A percentile compares a stretch with the other conserved stretches of the same genome.
Evolutionary conservation across 306 rosid species (phyloP).

Genomic region (Canavalia ensiformis): DNA sequence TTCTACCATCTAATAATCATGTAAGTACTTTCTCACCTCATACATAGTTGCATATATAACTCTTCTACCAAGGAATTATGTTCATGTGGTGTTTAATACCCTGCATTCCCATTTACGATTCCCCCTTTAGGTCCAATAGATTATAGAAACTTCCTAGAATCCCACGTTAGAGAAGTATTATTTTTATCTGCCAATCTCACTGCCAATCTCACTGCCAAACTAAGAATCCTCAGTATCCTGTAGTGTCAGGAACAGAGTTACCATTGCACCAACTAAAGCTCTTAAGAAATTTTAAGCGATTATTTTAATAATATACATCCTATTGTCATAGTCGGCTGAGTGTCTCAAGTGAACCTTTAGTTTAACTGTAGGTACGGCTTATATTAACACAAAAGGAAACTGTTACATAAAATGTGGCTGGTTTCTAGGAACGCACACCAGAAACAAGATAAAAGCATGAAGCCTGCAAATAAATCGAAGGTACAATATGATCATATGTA

Average conservation of each 20-base stretch:
- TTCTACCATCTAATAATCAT: neutral
- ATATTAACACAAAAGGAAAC: constrained; percentile 2
- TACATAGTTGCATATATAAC: too few relatives aligned
- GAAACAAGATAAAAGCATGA: constrained; percentile 28
- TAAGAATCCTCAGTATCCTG: neutral
- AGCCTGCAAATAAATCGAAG: constrained; percentile 28
- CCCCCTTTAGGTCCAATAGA: neutral
- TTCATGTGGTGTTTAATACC: neutral
- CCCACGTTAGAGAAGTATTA: neutral
- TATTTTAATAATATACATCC: neutral
- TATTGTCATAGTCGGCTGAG: neutral
- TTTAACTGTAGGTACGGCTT: constrained; percentile 25
- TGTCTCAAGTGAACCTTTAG: neutral
- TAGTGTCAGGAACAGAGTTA: neutral
- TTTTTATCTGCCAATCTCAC: neutral
- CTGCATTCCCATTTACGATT: neutral
- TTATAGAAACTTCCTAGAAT: neutral
- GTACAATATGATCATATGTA: constrained; percentile 17
- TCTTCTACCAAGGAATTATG: neutral
- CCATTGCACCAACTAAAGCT: neutral
- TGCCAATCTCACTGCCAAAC: neutral
- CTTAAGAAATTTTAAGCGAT: neutral
- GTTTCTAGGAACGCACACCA: constrained; percentile 9
- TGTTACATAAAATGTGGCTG: constrained; percentile 29
- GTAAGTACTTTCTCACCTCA: neutral